Evolutionary conservation across 2,329 filamentous ascomycete genomes (phyloP).

Genomic region (Cercospora sp.): DNA sequence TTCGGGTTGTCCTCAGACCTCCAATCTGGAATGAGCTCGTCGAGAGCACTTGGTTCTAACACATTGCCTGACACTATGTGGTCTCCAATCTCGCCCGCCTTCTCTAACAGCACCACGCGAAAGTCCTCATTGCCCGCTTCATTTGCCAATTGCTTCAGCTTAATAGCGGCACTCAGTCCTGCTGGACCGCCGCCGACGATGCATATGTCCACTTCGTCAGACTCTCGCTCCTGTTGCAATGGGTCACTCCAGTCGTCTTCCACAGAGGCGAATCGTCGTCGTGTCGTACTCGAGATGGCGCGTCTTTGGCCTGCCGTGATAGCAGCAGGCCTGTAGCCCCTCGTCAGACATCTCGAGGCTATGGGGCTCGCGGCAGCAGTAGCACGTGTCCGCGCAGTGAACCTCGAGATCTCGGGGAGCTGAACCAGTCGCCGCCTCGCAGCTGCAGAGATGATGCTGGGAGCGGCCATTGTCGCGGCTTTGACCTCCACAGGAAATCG

Average conservation of each 20-base stretch:
- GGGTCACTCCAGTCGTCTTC: slow-evolving; percentile 49
- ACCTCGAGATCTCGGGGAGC: slow-evolving; percentile 19
- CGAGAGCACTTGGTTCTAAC: slow-evolving; percentile 81
- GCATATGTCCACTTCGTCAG: slow-evolving; percentile 91
- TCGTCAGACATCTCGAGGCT: slow-evolving; percentile 29
- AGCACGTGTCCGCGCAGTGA: slow-evolving; percentile 14
- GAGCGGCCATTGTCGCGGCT: slow-evolving; percentile 27
- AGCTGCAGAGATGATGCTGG: slow-evolving; percentile 27
- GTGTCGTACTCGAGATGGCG: slow-evolving; percentile 35
- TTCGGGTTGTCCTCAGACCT: slow-evolving; percentile 82
- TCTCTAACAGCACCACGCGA: slow-evolving; percentile 87
- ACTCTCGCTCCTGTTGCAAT: slow-evolving; percentile 73
- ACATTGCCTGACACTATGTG: slow-evolving; percentile 97
- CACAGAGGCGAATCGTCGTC: slow-evolving; percentile 39
- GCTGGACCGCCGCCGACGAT: slow-evolving; percentile 96
- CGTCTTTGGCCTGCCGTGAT: slow-evolving; percentile 41
- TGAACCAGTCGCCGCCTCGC: slow-evolving; percentile 26
- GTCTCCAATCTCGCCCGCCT: slow-evolving; percentile 90
- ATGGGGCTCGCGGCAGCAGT: slow-evolving; percentile 21
- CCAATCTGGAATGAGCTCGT: slow-evolving; percentile 94
- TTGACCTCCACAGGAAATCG: slow-evolving; percentile 13
- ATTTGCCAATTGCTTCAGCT: slow-evolving; percentile 91
- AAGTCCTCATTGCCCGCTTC: slow-evolving; percentile 96
- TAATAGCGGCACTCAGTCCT: slow-evolving; percentile 88
- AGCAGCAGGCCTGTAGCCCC: slow-evolving; percentile 37